These are phyloP conservation scores for Eurotiales sp. DNA, from an alignment of 2,329 filamentous ascomycete species.

Conservation along the genomic window DNA sequence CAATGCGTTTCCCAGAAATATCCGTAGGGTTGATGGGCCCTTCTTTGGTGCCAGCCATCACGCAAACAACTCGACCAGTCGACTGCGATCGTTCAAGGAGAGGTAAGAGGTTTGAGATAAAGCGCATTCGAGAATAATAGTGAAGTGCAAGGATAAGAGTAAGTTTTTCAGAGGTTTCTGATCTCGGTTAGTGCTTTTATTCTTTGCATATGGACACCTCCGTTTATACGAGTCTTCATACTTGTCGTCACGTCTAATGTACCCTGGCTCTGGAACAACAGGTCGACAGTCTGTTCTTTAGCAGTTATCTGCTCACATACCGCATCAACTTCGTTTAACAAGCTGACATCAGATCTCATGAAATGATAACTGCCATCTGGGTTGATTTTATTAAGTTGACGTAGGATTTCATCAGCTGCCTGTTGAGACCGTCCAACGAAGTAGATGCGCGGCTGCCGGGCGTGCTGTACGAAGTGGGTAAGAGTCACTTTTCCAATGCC, in stretches of 20 bases:
- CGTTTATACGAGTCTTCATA: background rate
- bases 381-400: slow-evolving; percentile 30
- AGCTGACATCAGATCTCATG: slow-evolving; percentile 32
- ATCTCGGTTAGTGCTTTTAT: slow-evolving; percentile 29
- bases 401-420: slow-evolving; percentile 41
- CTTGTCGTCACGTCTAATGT: slow-evolving; percentile 18
- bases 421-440: slow-evolving; percentile 44
- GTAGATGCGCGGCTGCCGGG: slow-evolving; percentile 45
- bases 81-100: slow-evolving; percentile 28
- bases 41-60: slow-evolving; percentile 36
- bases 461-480: slow-evolving; percentile 42
- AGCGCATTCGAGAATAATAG: slow-evolving; percentile 45
- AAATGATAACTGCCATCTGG: slow-evolving; percentile 24
- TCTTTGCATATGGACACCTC: background rate
- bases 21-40: slow-evolving; percentile 9
- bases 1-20: background rate
- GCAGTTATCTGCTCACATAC: slow-evolving; percentile 27
- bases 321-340: slow-evolving; percentile 31
- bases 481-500: slow-evolving; percentile 51
- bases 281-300: slow-evolving; percentile 30
- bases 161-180: slow-evolving; percentile 36
- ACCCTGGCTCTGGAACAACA: slow-evolving; percentile 37
- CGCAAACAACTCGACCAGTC: slow-evolving; percentile 35
- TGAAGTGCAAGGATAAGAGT: slow-evolving; percentile 47
- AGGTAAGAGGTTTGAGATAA: slow-evolving; percentile 41